Evolutionary conservation across 2,329 filamentous ascomycete genomes (phyloP).

Genomic region (Xylariales sp.): DNA sequence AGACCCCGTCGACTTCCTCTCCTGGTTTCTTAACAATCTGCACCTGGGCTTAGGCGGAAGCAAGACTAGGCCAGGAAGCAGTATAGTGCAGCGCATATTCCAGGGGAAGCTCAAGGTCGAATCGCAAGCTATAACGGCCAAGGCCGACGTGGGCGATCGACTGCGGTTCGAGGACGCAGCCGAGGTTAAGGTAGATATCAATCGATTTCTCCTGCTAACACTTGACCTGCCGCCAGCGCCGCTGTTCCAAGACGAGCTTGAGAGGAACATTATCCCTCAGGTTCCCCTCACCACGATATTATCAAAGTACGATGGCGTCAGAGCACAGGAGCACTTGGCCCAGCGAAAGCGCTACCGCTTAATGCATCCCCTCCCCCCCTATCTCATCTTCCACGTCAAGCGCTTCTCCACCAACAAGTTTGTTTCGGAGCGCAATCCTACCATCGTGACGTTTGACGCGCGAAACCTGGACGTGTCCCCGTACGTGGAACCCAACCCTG

Average conservation of each 20-base stretch:
- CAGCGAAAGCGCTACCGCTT: conserved; percentile 87
- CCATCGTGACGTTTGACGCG: conserved; percentile 93
- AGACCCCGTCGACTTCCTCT: conserved; percentile 93
- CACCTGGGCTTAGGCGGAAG: conserved; percentile 88
- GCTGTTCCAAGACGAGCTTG: conserved; percentile 90
- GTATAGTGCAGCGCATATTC: conserved; percentile 88
- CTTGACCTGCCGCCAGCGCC: conserved; percentile 89
- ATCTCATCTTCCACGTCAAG: conserved; percentile 91
- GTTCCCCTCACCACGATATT: conserved; percentile 79
- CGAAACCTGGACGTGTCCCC: conserved; percentile 80
- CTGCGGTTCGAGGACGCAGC: conserved; percentile 90
- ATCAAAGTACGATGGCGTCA: conserved; percentile 86
- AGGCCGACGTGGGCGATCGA: conserved; percentile 80
- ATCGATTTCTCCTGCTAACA: conserved; percentile 85
- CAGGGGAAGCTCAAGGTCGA: conserved; percentile 90
- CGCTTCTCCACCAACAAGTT: conserved; percentile 97
- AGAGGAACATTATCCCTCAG: conserved; percentile 94
- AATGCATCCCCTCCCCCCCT: conserved; percentile 85
- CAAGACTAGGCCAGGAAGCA: conserved; percentile 77
- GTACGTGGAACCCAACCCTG: conserved; percentile 84
- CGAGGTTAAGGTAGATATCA: conserved; percentile 69
- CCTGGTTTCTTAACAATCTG: conserved; percentile 96
- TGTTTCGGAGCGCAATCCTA: conserved; percentile 91
- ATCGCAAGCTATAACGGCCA: conserved; percentile 88
- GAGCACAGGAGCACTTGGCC: conserved; percentile 82